Evolutionary conservation across 1,284 basidiomycete genomes (phyloP), one percentile per base, ranked within the genome.

Genomic region (Pisolithus thermaeus): DNA sequence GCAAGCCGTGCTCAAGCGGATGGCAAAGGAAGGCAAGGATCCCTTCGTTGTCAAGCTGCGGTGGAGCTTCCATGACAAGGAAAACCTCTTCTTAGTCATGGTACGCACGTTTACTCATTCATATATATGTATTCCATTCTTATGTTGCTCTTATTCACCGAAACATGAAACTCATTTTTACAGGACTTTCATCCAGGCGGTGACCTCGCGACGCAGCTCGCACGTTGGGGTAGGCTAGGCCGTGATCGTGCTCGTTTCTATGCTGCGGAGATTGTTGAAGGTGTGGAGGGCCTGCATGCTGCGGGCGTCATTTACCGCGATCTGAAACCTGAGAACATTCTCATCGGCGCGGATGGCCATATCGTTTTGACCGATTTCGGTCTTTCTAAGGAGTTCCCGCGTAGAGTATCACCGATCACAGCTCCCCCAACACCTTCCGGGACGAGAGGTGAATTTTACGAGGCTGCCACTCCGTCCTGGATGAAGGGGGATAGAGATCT

Each of bases 311-410:
- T 91, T 69, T 92, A 92, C 68, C 84, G 92, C 36, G 92, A 95
- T 65, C 81, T 94, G 57, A 94, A 94, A 66, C 92, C 92, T 0
- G 95, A 97, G 70, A 97, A 97, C 69, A 92, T 97, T 57, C 80
- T 98, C 51, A 93, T 98, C 59, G 91, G 90, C 52, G 81, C 80
- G 4, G 90, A 94, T 61, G 96, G 96, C 0, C 96, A 98, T 66
- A 92, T 96, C 56, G 92, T 97, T 20, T 77, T 98, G 36, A 97
- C 94, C 16, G 95, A 97, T 73, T 98, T 98, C 67, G 95, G 95
- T 32, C 77, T 93, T 28, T 92, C 87, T 18, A 94, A 92, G 65
- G 88, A 92, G 70, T 92, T 92, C 67, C 83, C 87, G 4, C 76
- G 83, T 28, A 72, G 76, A 14, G 63, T 69, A 14, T 58, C 62